Evolutionary conservation across 345 rosid species (phyloP), one percentile per base, ranked within the genome.

Genomic region (Dimocarpus longan): DNA sequence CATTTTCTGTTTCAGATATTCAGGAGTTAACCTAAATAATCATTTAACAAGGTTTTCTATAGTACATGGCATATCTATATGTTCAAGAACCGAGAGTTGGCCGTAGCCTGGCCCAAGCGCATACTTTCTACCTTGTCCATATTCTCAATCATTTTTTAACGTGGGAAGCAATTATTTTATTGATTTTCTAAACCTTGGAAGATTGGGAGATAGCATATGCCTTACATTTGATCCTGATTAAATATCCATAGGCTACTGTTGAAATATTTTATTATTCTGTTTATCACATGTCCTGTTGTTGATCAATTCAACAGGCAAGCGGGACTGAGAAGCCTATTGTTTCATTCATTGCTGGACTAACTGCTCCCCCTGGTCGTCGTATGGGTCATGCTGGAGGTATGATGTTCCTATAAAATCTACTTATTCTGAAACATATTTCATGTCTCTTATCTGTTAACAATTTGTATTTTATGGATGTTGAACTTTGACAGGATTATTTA

Each of bases 351-450:
- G 99, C 98, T 80, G 99, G 99, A 84, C 91, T 92, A 13, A 93
- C 99, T 73, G 99, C 99, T 57, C 97, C 98, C 70, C 98, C 98
- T 3, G 97, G 98, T 40, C 98, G 99, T 60, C 93, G 99, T 26
- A 96, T 96, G 99, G 99, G 99, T 70, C 99, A 96, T 76, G 99
- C 99, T 13, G 99, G 99, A 89, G 99, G 99, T 94, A 91, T 39
- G 44, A 50, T 16, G 57, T 46, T 80, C 28, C 57, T 15, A 15
- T 16, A 15, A 15, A 52, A 52, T 15, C 5, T 52, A 6, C 44
- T 42, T 42, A 5, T 42, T 42, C 56, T 11, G 54, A 48, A 48
- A 48, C 13, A 12, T 48, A 10, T 48, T 48, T 5, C 56, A 11
- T 6, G 9, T 42, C 44, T 42, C 44, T 50, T 50, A 16, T 12